Conservation (phyloP, 257 asterid species). For the Ocimum tenuiflorum region DNA sequence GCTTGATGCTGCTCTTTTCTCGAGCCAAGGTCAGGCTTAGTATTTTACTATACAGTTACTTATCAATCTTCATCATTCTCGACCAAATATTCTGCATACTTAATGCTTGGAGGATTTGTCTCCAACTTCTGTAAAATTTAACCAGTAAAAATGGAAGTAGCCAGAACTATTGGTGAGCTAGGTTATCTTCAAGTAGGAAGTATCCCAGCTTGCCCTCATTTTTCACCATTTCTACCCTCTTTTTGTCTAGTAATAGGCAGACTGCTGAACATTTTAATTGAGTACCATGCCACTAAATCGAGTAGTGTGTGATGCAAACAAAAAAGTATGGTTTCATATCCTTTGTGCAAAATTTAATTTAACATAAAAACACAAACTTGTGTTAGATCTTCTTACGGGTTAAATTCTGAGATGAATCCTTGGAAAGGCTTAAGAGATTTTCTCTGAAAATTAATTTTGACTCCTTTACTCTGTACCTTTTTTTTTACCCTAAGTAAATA, state of each 20-base stretch:
- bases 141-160: not conserved
- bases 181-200: too few species aligned
- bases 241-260: too few species aligned
- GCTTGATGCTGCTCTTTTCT: constrained; percentile 80
- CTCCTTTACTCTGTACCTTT: too few species aligned
- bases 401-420: not conserved
- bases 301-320: not conserved
- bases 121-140: not conserved
- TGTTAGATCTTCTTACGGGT: not conserved
- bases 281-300: not conserved
- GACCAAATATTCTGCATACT: not conserved
- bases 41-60: not conserved
- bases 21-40: constrained; percentile 68
- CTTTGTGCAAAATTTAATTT: too few species aligned
- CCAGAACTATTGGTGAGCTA: too few species aligned
- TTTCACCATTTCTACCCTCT: not conserved
- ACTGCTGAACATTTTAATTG: not conserved
- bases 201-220: too few species aligned
- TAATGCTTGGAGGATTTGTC: not conserved
- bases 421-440: not conserved
- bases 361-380: not conserved
- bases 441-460: too few species aligned
- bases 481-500: too few species aligned
- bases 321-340: not conserved
- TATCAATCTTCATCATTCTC: too few species aligned